Conservation (phyloP, 2,329 filamentous ascomycete species). For the Hortaea sp. region DNA sequence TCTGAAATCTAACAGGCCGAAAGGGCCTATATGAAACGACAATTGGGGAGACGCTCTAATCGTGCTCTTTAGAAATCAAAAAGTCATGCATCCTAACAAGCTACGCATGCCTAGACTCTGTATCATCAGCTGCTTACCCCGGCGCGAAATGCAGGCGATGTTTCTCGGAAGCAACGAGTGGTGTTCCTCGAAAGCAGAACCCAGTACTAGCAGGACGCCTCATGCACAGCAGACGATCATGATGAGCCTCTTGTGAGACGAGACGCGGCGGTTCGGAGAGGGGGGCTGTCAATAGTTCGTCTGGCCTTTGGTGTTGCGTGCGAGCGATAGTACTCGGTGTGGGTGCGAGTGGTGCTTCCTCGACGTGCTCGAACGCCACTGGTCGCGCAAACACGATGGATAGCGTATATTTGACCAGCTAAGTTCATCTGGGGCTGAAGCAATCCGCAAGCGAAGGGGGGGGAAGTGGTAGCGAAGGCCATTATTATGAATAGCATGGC, state of each 20-base stretch:
- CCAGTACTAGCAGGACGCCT: conserved; percentile 1
- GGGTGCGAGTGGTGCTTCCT: conserved; percentile 2
- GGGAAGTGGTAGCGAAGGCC: too few relatives aligned
- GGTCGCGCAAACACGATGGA: conserved; percentile 2
- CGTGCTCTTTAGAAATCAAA: too few relatives aligned
- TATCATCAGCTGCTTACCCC: conserved; percentile 4
- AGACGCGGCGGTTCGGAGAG: background rate
- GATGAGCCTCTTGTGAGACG: conserved; percentile 6
- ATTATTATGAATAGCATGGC: too few relatives aligned
- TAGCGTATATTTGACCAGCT: background rate
- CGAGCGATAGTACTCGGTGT: background rate
- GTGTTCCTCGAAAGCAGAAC: conserved; percentile 3
- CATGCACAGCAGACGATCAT: conserved; percentile 7
- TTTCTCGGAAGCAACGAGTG: conserved; percentile 3
- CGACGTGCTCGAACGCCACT: conserved; percentile 1
- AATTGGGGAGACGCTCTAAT: background rate
- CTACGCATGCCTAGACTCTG: conserved; percentile 3
- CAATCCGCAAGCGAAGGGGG: too few relatives aligned
- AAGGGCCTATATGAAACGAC: background rate
- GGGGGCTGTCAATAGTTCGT: background rate
- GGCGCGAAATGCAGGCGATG: background rate
- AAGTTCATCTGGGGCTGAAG: too few relatives aligned
- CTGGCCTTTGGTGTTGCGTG: background rate
- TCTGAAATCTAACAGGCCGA: too few relatives aligned
- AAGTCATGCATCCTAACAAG: too few relatives aligned